Conservation (phyloP, 139 green algal genomes). For the Desmodesmus armatus region DNA sequence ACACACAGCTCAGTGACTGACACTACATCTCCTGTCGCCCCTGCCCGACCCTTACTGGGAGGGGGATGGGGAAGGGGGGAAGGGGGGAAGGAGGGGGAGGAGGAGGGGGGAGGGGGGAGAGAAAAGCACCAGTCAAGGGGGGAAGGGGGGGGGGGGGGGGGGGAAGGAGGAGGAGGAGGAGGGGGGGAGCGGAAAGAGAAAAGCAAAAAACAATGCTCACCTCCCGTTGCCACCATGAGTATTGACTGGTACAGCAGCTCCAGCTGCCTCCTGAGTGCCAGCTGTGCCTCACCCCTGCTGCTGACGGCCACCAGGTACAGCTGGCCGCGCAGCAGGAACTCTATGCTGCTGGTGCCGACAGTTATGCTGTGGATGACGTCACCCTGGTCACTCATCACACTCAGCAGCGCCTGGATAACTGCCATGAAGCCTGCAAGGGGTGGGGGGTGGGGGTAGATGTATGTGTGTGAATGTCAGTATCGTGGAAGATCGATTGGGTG, state of each 20-base stretch:
- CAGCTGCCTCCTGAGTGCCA: constrained; percentile 66
- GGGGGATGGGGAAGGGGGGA: too few relatives aligned
- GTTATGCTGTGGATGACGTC: constrained; percentile 48
- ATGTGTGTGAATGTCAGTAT: too few relatives aligned
- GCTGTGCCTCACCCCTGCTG: constrained; percentile 61
- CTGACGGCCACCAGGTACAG: constrained; percentile 77
- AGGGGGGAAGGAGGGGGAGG: too few relatives aligned
- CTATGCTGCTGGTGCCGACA: constrained; percentile 72
- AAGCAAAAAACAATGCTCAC: constrained; percentile 22
- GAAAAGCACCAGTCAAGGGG: too few relatives aligned
- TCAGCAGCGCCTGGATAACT: constrained; percentile 72
- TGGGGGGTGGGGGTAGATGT: too few relatives aligned
- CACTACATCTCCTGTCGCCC: too few relatives aligned
- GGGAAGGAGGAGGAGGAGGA: too few relatives aligned
- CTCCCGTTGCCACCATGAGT: constrained; percentile 57
- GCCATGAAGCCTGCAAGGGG: constrained; percentile 69
- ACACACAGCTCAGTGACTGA: too few relatives aligned
- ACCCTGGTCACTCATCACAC: constrained; percentile 63
- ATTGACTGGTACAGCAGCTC: constrained; percentile 73
- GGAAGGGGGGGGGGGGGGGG: too few relatives aligned
- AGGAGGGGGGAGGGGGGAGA: too few relatives aligned
- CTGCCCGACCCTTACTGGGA: too few relatives aligned
- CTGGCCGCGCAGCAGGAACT: constrained; percentile 73
- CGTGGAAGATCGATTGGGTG: too few relatives aligned
- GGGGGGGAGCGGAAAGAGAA: neutral